Base-by-base conservation (phyloP, 108 stramenopile genomes). In the Nitzschia inconspicua region DNA sequence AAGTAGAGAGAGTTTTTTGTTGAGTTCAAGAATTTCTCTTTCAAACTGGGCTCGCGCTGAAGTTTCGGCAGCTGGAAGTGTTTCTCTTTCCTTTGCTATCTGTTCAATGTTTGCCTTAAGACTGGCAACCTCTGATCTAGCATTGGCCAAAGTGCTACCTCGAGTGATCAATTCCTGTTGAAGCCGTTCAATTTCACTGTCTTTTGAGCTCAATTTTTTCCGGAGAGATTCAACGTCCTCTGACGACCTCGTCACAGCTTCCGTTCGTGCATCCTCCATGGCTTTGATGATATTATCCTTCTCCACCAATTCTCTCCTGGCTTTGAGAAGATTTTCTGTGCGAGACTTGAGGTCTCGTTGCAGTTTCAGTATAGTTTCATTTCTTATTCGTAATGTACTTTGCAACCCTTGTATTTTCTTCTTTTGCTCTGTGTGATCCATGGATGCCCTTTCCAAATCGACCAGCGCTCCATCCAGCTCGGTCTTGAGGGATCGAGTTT, bases 391-490 rank as follows among this genome's bases (percentile, higher is more conserved):
- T 35, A 22, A 37, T 54, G 18, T 22, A 25, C 20, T 35, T 32
- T 22, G 34, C 13, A 37, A n/a, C 23, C 22, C 20, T 32, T 54
- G 34, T 0, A 39, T 54, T 4, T n/a, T 54, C 23, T 54, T 10
- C 16, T 35, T 54, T 54, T 54, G 53, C 24, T 54, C 53, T 29
- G 53, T 54, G 20, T 11, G 8, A 7, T 23, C 53, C 37, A 36
- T n/a, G 22, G 53, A 22, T 23, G 34, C 31, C 18, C 22, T 34
- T 54, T 54, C 53, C 18, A 54, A 35, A 23, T 54, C 53, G 18
- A 36, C 53, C 20, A 54, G 53, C 53, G 53, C 34, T 8, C 37
- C 53, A 37, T 32, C 30, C 35, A 54, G 16, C 22, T 32, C 53
- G 8, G 20, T n/a, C 24, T 18, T 54, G 22, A 54, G 29, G 0